Base-by-base conservation (phyloP, 257 asterid species). In the Penstemon barbatus region DNA sequence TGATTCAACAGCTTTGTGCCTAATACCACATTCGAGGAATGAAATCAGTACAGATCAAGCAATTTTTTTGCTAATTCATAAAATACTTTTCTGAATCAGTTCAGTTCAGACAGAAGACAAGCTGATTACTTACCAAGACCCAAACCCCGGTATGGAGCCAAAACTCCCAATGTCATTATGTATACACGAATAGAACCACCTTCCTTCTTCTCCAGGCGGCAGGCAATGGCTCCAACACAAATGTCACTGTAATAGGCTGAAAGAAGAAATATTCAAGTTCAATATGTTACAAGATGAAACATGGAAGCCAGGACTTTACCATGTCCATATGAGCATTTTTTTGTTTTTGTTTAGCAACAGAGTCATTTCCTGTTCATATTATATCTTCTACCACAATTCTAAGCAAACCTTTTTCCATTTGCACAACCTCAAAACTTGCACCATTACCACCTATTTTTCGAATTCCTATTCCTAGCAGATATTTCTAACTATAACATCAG, bases 201-300 rank as follows among this genome's bases (percentile, higher is more conserved):
- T 70, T 92, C 98, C 80, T 88, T 89, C 87, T 90, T 92, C 91
- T 92, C 97, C 75, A 84, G 92, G 69, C 96, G 95, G 74, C 97
- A 92, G 62, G 98, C 98, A 66, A 92, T 87, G 19, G 96, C 83
- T 63, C 98, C 98, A 56, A 90, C 97, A 79, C 97, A 92, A 41
- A 90, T 88, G 81, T 92, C 98, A 72, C 92, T 85, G 75, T 85
- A 90, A 73, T 92, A 92, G 68, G 98, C 98, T 92, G 96, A 69
- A 65, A 69, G 33, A 41, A 49, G 60, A 71, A 45, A 71, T 15
- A 40, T 42, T 25, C 2, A 25, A 25, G 33, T 25, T 25, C 33
- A 25, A 63, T 10, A 56, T 41, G 50, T 42, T 60, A n/a, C 40
- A 57, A 56, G 36, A 6, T 15, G 3, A 50, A 57, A 51, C 44